These are phyloP conservation scores for Naganishia friedmannii DNA, from an alignment of 768 basidiomycete species.

Conservation along the genomic window DNA sequence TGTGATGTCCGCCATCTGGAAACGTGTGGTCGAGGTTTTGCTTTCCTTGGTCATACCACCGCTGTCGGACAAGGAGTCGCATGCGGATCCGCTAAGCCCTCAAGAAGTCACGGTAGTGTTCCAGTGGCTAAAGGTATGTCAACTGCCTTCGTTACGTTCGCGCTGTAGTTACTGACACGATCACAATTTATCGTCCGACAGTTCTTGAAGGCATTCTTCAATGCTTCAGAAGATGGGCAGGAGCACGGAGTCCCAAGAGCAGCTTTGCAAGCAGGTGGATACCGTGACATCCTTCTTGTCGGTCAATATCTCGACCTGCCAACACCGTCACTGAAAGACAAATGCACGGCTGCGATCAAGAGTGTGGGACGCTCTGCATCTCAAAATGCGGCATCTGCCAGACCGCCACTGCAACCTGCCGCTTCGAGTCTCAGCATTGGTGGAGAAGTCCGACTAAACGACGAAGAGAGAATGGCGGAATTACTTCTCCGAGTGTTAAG, in stretches of 20 bases:
- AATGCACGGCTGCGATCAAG: constrained; percentile 44
- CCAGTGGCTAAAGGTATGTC: constrained; percentile 48
- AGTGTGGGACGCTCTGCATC: constrained; percentile 31
- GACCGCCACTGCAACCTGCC: constrained; percentile 6
- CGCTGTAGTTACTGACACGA: neutral
- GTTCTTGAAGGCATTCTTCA: constrained; percentile 49
- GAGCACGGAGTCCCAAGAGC: constrained; percentile 48
- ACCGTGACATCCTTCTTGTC: constrained; percentile 48
- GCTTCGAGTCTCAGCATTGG: constrained; percentile 7
- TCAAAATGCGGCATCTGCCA: neutral
- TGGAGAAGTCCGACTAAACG: constrained; percentile 25
- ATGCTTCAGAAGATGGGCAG: constrained; percentile 43
- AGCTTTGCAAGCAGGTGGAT: constrained; percentile 40
- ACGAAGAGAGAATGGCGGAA: constrained; percentile 47
- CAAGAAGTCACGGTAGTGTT: constrained; percentile 49
- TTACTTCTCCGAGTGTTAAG: constrained; percentile 47
- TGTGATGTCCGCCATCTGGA: constrained; percentile 46
- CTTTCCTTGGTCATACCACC: constrained; percentile 49
- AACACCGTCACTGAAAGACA: constrained; percentile 42
- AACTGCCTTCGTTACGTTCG: neutral
- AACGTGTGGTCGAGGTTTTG: constrained; percentile 43
- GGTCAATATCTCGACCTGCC: constrained; percentile 51
- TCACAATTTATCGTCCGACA: neutral
- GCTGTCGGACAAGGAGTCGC: constrained; percentile 42
- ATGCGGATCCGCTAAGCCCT: constrained; percentile 20